A percentile compares a stretch with the other conserved stretches of the same genome.
These are phyloP conservation scores for Pseudogymnoascus sp. DNA, from an alignment of 2,329 filamentous ascomycete species.

Conservation along the genomic window DNA sequence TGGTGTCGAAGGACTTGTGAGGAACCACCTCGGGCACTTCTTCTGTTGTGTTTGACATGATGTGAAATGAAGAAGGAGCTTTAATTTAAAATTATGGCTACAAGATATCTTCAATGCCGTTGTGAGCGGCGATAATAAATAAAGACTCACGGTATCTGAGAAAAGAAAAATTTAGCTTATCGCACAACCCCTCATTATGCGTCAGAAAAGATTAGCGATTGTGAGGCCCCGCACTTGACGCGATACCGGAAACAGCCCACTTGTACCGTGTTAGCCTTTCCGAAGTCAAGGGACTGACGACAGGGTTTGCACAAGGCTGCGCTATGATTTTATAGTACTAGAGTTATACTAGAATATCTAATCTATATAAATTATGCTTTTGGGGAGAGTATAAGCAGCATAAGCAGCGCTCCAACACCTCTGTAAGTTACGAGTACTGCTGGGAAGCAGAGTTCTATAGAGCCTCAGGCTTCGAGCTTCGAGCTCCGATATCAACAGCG, in stretches of 20 bases:
- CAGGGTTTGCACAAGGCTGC: constrained; percentile 7
- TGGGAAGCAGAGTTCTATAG: neutral
- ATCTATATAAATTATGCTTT: neutral
- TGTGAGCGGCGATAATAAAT: constrained; percentile 8
- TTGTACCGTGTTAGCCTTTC: constrained; percentile 5
- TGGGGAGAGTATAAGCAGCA: neutral
- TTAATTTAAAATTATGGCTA: constrained; percentile 35
- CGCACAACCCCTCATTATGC: constrained; percentile 8
- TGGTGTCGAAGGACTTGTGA: constrained; percentile 42
- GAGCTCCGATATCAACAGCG: neutral
- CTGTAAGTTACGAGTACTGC: neutral
- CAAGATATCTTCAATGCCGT: constrained; percentile 29
- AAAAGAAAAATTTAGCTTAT: constrained; percentile 7
- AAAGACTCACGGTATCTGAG: constrained; percentile 3
- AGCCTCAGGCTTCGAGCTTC: neutral
- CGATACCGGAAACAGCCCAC: constrained; percentile 7
- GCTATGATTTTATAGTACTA: constrained; percentile 2
- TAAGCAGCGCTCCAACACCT: neutral
- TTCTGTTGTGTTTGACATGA: neutral
- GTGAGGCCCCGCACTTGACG: constrained; percentile 6
- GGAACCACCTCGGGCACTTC: constrained; percentile 23
- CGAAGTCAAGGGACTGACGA: neutral
- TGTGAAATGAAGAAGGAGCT: neutral
- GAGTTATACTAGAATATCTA: neutral
- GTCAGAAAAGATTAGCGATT: constrained; percentile 9